Conservation (phyloP, 2,329 filamentous ascomycete species). For the Setomelanomma holmii region DNA sequence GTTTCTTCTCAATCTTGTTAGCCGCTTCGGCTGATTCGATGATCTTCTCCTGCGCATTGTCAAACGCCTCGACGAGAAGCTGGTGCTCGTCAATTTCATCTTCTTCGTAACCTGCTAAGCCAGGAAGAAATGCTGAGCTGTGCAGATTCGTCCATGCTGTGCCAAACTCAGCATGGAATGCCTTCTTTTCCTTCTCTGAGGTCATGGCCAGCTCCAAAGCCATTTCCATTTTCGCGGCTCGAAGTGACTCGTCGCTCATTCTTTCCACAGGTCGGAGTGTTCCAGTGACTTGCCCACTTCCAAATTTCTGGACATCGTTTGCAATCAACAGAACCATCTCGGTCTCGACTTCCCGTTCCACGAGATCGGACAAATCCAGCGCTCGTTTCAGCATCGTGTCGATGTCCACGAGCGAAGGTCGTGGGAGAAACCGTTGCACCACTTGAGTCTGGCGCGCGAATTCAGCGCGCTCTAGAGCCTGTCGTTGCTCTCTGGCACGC, state of each 20-base stretch:
- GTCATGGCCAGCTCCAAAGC: slow-evolving; percentile 68
- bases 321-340: slow-evolving; percentile 83
- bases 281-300: slow-evolving; percentile 70
- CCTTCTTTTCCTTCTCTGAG: slow-evolving; percentile 58
- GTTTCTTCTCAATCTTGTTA: slow-evolving; percentile 91
- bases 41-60: slow-evolving; percentile 76
- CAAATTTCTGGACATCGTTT: slow-evolving; percentile 80
- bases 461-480: slow-evolving; percentile 72
- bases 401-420: slow-evolving; percentile 76
- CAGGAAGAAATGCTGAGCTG: slow-evolving; percentile 66
- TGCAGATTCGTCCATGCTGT: slow-evolving; percentile 60
- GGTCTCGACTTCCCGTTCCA: slow-evolving; percentile 72
- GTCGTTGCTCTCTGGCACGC: slow-evolving; percentile 66
- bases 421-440: slow-evolving; percentile 83
- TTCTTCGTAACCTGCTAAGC: slow-evolving; percentile 79
- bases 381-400: slow-evolving; percentile 71
- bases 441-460: slow-evolving; percentile 86
- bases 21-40: slow-evolving; percentile 77
- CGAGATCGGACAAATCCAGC: slow-evolving; percentile 65
- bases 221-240: slow-evolving; percentile 78
- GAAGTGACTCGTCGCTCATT: slow-evolving; percentile 75
- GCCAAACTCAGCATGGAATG: slow-evolving; percentile 53
- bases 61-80: slow-evolving; percentile 74
- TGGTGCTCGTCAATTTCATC: slow-evolving; percentile 74
- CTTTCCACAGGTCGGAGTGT: slow-evolving; percentile 65